Percentiles rank a stretch among this genome's conserved stretches.
Evolutionary conservation across 2,329 filamentous ascomycete species (phyloP).

Genomic region (Elsinoe ampelina): DNA sequence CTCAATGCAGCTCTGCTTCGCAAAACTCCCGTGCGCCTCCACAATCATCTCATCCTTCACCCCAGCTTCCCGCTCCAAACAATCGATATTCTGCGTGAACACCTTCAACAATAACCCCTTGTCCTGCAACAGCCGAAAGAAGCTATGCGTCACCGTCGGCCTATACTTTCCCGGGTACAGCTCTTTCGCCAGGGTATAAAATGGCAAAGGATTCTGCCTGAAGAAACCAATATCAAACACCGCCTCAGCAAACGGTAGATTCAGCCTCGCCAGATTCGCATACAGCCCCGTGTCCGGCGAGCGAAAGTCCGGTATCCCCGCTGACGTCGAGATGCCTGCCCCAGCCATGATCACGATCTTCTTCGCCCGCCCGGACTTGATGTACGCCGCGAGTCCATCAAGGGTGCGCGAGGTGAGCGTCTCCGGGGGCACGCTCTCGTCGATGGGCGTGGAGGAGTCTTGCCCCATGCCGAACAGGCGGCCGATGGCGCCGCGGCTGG

Average conservation of each 20-base stretch:
- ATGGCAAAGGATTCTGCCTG: conserved; percentile 70
- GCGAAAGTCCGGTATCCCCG: conserved; percentile 80
- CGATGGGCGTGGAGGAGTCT: conserved; percentile 60
- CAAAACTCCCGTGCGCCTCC: conserved; percentile 93
- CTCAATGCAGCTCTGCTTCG: conserved; percentile 81
- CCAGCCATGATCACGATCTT: conserved; percentile 80
- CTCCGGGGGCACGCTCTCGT: conserved; percentile 53
- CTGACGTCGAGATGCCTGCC: conserved; percentile 73
- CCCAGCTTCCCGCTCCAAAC: conserved; percentile 78
- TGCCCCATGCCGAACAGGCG: conserved; percentile 60
- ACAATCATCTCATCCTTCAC: conserved; percentile 73
- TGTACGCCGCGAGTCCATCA: conserved; percentile 67
- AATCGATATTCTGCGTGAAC: conserved; percentile 98
- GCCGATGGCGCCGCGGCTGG: conserved; percentile 20
- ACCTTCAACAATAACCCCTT: conserved; percentile 74
- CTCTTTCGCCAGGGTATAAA: conserved; percentile 86
- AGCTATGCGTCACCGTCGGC: conserved; percentile 83
- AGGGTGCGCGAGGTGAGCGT: conserved; percentile 62
- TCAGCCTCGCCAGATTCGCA: conserved; percentile 75
- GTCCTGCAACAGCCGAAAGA: conserved; percentile 70
- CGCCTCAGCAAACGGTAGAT: conserved; percentile 81
- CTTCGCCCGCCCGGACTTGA: conserved; percentile 57
- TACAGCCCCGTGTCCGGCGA: conserved; percentile 91
- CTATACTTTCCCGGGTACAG: conserved; percentile 83
- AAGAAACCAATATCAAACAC: conserved; percentile 94